These are phyloP conservation scores for Acacia concinna DNA, from an alignment of 331 rosid species.

Conservation along the genomic window DNA sequence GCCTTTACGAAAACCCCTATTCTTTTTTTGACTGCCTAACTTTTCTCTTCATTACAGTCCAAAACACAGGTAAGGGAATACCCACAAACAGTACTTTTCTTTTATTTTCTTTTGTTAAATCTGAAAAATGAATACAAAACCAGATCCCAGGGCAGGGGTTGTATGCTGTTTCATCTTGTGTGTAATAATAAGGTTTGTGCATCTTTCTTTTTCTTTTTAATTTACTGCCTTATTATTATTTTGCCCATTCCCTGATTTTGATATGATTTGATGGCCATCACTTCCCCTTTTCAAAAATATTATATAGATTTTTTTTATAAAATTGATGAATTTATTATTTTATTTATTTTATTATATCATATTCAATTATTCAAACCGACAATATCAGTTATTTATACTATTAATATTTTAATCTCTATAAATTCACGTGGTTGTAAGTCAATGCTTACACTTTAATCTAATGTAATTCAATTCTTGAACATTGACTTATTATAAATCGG, in stretches of 20 bases:
- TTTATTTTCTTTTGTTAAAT: background rate
- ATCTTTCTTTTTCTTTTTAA: constrained; percentile 11
- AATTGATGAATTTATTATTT: background rate
- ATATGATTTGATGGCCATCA: constrained; percentile 56
- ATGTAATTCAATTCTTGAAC: too few relatives aligned
- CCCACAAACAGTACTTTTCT: background rate
- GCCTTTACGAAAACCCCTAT: constrained; percentile 16
- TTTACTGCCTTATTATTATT: constrained; percentile 32
- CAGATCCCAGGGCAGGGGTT: constrained; percentile 39
- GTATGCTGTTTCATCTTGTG: constrained; percentile 1
- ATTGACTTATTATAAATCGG: too few relatives aligned
- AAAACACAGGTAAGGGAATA: constrained; percentile 10
- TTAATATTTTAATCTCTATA: too few relatives aligned
- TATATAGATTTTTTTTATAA: background rate
- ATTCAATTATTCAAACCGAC: too few relatives aligned
- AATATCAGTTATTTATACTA: too few relatives aligned
- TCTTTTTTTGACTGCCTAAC: background rate
- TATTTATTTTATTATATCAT: too few relatives aligned
- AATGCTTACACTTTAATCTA: too few relatives aligned
- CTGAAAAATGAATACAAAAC: background rate
- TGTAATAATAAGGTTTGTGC: background rate
- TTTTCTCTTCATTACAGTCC: constrained; percentile 17
- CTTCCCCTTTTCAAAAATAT: constrained; percentile 1
- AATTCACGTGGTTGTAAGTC: too few relatives aligned
- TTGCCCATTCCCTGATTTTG: constrained; percentile 49